These are phyloP conservation scores for Puccinia triticina DNA, from an alignment of 1,284 basidiomycete genomes.

Conservation along the genomic window DNA sequence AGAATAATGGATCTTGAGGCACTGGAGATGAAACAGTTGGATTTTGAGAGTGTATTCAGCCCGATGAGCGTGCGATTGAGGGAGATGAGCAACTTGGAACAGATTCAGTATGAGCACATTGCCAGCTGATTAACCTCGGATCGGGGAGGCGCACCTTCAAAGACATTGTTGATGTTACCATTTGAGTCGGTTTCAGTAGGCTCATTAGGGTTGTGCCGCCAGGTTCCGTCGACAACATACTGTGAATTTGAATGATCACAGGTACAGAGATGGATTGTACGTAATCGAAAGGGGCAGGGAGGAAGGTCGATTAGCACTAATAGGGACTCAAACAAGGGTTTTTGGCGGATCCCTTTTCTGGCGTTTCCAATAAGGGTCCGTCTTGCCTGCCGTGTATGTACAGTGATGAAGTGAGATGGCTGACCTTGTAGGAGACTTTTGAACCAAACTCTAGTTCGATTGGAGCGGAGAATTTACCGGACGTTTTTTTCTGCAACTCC, in stretches of 20 bases:
- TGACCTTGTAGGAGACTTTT: slow-evolving; percentile 57
- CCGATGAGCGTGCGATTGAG: neutral
- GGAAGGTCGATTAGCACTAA: neutral
- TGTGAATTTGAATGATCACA: slow-evolving; percentile 37
- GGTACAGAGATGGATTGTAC: neutral
- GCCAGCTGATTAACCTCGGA: neutral
- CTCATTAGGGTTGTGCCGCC: slow-evolving; percentile 55
- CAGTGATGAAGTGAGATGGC: neutral
- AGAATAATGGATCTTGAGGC: slow-evolving; percentile 9
- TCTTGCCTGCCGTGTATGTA: neutral
- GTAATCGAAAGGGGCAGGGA: neutral
- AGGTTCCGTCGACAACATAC: slow-evolving; percentile 56
- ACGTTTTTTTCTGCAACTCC: slow-evolving; percentile 52
- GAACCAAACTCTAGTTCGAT: slow-evolving; percentile 53
- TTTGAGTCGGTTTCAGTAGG: slow-evolving; percentile 54
- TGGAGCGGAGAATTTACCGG: slow-evolving; percentile 54
- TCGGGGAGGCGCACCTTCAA: slow-evolving; percentile 52
- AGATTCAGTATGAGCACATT: neutral
- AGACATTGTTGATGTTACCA: slow-evolving; percentile 57
- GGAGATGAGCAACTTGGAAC: neutral
- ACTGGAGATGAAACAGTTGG: slow-evolving; percentile 24
- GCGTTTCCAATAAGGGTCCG: neutral
- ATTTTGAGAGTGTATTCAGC: neutral
- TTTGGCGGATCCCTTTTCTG: neutral
- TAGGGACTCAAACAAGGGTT: neutral